Base-by-base conservation (phyloP, 345 rosid genomes). In the Streptanthus diversifolius region DNA sequence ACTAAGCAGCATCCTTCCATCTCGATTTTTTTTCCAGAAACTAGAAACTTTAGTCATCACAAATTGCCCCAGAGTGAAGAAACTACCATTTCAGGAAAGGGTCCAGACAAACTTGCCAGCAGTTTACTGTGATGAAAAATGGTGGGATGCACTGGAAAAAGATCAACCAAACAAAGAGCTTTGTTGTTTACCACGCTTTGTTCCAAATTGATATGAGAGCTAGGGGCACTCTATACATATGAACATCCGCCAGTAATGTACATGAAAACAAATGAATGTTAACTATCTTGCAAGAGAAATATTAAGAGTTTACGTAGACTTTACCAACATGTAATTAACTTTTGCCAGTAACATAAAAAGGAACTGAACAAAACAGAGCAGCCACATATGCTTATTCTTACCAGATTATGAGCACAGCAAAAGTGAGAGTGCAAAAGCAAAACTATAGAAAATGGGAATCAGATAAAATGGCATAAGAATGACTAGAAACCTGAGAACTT, bases 111-210 rank as follows among this genome's bases (percentile, higher is more conserved):
- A 45, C 6, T 27, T 70, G 55, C 78, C 82, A 63, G 68, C 72
- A 10, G 77, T 85, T 43, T 79, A 79, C 32, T 81, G 86, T 27
- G 53, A 63, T 59, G 53, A 75, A 70, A 65, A 77, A 33, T 85
- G 88, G 88, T 85, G 88, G 86, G 76, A 79, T 32, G 80, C 81
- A 49, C 58, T 81, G 59, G 66, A 77, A 48, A 63, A 80, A 70
- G 75, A 82, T 27, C 69, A 75, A 30, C 33, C 70, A 41, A 63
- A 22, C 68, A 55, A 18, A 59, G 66, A 35, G 66, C 19, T 49
- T 57, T 52, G n/a, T 65, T 77, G 56, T 53, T 54, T 68, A 57
- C 80, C 77, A 1, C 37, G 77, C 32, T 82, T 85, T 63, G 70
- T 72, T 68, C 54, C 82, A 51, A 74, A 63, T 52, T 80, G 80